Evolutionary conservation across 2,329 filamentous ascomycete species (phyloP), one percentile per base, ranked within the genome.

Genomic region (Leptographium lundbergii): DNA sequence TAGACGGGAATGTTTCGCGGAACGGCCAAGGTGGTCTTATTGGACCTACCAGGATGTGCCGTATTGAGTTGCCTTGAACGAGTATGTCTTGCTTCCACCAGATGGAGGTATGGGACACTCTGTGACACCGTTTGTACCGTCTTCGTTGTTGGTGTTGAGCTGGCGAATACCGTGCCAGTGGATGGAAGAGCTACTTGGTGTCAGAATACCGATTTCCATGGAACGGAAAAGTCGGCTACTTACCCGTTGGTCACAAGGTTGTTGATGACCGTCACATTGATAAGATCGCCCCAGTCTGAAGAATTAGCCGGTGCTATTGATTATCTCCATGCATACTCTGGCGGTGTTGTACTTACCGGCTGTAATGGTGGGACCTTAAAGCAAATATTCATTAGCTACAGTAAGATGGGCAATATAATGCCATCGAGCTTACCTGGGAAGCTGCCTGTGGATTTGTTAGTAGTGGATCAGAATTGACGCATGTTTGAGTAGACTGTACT

Each of bases 201-300:
- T 51, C 24, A 51, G 48, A 24, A 13, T 27, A 7, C 24, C 1
- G 45, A 22, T 5, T 25, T n/a, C 19, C 17, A 24, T 10, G 17
- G n/a, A 17, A 36, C 1, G 48, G n/a, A 6, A 22, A 10, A 39
- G 4, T 6, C 14, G 14, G 47, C 19, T n/a, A 34, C 67, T 50
- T 60, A 72, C 69, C 69, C 72, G 61, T 74, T 75, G 19, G 66
- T 70, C 13, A 74, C 74, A 2, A 88, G 77, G 17, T 80, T 75
- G 68, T 90, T 90, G 69, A 81, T 76, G 58, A 88, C 78, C 25
- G 81, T 82, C 55, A 88, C 78, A 50, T 85, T 70, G 39, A 79
- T 70, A 7, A 62, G 68, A 61, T 81, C 78, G 34, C 78, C 78
- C 76, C 77, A 80, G 59, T 79, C 62, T 58, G 24, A 42, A 19